Evolutionary conservation across 441 rosid species (phyloP).

Genomic region (Brassica hybrid): DNA sequence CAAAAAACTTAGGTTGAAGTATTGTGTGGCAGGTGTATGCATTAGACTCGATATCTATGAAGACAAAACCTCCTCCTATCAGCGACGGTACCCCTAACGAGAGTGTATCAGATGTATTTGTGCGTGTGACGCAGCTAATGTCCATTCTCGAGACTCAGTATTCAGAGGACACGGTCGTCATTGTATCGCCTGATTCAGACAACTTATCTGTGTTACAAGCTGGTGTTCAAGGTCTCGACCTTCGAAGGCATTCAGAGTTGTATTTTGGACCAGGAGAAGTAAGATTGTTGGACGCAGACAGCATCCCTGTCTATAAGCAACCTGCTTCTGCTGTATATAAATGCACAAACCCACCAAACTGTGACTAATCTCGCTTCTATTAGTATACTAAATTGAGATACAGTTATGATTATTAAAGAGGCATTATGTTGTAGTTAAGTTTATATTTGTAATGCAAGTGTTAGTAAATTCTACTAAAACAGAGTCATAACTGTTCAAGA

Average conservation of each 20-base stretch:
- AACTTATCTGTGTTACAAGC: slow-evolving; percentile 85
- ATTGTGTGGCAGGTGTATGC: slow-evolving; percentile 65
- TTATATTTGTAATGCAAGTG: not conserved
- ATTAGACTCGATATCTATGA: slow-evolving; percentile 74
- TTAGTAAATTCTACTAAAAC: not conserved
- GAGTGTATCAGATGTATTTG: slow-evolving; percentile 87
- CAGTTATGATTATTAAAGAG: not conserved
- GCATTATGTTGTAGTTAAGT: not conserved
- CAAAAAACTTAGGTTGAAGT: not conserved
- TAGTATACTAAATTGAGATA: not conserved
- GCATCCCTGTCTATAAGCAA: slow-evolving; percentile 79
- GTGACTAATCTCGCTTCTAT: slow-evolving; percentile 48
- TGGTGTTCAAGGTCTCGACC: slow-evolving; percentile 84
- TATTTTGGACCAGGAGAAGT: slow-evolving; percentile 83
- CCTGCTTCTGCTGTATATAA: slow-evolving; percentile 86
- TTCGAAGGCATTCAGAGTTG: slow-evolving; percentile 81
- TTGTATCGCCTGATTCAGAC: slow-evolving; percentile 95
- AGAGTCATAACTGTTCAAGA: not conserved
- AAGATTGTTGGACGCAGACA: slow-evolving; percentile 66
- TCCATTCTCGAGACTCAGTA: slow-evolving; percentile 93
- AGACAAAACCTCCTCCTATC: slow-evolving; percentile 86
- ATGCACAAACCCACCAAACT: slow-evolving; percentile 80
- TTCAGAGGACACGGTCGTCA: slow-evolving; percentile 72
- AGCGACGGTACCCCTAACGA: slow-evolving; percentile 93
- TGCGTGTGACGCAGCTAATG: slow-evolving; percentile 93